These are phyloP conservation scores for Durusdinium trenchii DNA, from an alignment of 73 alveolate genomes.

Conservation along the genomic window DNA sequence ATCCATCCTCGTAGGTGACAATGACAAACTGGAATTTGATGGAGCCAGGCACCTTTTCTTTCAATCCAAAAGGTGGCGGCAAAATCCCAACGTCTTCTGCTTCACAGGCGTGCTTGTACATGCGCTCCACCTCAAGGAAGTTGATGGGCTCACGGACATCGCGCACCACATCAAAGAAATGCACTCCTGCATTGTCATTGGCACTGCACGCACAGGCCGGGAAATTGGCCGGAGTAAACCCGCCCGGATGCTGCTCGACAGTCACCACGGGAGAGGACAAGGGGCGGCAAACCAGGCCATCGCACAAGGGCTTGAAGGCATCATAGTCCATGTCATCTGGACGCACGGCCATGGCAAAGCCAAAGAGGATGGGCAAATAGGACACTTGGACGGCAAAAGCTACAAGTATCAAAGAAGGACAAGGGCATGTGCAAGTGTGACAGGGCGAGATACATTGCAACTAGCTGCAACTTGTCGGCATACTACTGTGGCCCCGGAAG, in stretches of 20 bases:
- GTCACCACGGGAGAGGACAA: neutral
- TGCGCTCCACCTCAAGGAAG: neutral
- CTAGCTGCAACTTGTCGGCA: no score
- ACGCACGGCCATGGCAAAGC: neutral
- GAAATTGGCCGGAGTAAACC: neutral
- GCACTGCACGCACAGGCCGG: neutral
- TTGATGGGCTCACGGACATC: neutral
- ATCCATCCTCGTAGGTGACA: neutral
- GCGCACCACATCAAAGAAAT: neutral
- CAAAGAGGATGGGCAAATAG: no score
- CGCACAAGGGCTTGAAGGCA: neutral
- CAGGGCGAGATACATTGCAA: no score
- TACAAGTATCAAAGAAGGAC: no score
- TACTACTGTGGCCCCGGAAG: neutral
- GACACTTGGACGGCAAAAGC: no score
- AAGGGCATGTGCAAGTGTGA: no score
- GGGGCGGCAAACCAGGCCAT: neutral
- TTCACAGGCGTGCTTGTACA: neutral
- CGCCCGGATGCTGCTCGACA: neutral
- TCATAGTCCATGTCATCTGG: neutral
- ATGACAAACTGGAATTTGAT: neutral
- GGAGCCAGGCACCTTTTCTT: neutral
- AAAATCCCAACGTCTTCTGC: neutral
- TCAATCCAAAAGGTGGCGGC: neutral
- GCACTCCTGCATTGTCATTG: neutral